These are phyloP conservation scores for Podospora conica DNA, from an alignment of 495 filamentous ascomycete species.

Conservation along the genomic window DNA sequence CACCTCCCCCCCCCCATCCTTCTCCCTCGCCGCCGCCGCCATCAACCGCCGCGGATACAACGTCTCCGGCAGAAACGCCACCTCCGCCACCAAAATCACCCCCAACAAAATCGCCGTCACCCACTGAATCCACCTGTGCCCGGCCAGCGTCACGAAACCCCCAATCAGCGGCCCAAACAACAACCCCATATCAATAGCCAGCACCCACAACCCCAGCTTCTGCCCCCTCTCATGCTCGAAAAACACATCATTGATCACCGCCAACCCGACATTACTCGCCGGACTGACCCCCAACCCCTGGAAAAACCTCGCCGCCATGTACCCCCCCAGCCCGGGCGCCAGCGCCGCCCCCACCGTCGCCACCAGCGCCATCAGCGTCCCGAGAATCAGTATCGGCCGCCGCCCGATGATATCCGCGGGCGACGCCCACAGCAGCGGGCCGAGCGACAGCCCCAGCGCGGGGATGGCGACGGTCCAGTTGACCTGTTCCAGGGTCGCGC, in stretches of 20 bases:
- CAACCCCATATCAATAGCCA: conserved; percentile 52
- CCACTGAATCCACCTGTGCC: conserved; percentile 53
- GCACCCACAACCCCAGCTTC: conserved; percentile 58
- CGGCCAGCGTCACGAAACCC: conserved; percentile 48
- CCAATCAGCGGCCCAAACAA: conserved; percentile 53
- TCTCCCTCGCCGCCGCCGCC: conserved; percentile 26
- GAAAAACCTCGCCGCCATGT: conserved; percentile 57
- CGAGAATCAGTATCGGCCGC: conserved; percentile 47
- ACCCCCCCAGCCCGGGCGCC: conserved; percentile 40
- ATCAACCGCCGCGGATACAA: conserved; percentile 53
- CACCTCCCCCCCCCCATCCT: conserved; percentile 18
- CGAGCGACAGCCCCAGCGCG: conserved; percentile 51
- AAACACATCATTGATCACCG: conserved; percentile 52
- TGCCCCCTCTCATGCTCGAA: conserved; percentile 56
- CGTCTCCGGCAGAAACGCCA: conserved; percentile 54
- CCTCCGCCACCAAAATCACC: conserved; percentile 43
- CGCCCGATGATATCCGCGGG: conserved; percentile 55
- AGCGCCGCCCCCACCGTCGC: conserved; percentile 49
- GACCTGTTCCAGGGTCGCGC: conserved; percentile 45
- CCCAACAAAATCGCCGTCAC: conserved; percentile 54
- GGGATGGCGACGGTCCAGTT: conserved; percentile 63
- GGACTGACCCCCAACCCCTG: conserved; percentile 57
- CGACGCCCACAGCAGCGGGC: conserved; percentile 54
- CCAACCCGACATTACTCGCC: conserved; percentile 54
- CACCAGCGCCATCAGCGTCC: conserved; percentile 48